Conservation (phyloP, 1,284 basidiomycete genomes). For the Retiboletus fuscus region DNA sequence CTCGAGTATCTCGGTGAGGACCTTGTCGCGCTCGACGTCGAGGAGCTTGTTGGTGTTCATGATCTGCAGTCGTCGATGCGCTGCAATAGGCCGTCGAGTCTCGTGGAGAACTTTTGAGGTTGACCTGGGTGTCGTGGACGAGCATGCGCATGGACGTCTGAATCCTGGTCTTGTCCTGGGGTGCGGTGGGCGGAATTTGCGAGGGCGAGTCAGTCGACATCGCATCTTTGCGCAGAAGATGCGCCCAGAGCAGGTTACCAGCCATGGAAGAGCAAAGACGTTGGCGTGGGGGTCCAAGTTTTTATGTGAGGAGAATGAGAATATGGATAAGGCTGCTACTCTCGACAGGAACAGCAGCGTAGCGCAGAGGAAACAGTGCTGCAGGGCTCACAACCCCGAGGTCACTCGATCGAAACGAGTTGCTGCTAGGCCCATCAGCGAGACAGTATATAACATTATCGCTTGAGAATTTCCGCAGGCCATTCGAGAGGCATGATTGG, state of each 20-base stretch:
- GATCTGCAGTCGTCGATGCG: constrained; percentile 57
- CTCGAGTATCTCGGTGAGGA: constrained; percentile 59
- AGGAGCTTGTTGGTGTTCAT: constrained; percentile 58
- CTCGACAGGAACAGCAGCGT: constrained; percentile 44
- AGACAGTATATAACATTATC: too few relatives aligned
- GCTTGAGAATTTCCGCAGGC: too few relatives aligned
- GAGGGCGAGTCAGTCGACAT: constrained; percentile 30
- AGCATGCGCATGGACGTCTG: constrained; percentile 77
- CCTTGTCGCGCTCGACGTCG: constrained; percentile 58
- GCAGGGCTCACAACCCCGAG: constrained; percentile 56
- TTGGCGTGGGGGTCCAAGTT: not conserved
- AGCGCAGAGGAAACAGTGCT: constrained; percentile 56
- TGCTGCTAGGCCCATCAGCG: too few relatives aligned
- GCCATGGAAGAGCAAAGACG: constrained; percentile 23
- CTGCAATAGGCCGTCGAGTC: constrained; percentile 58
- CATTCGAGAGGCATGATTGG: too few relatives aligned
- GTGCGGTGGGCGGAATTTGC: constrained; percentile 55
- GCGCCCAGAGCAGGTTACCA: constrained; percentile 59
- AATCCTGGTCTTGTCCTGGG: constrained; percentile 69
- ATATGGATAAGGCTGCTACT: rapidly evolving
- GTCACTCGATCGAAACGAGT: constrained; percentile 56
- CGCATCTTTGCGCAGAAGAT: constrained; percentile 58
- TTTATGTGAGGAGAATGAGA: not conserved
- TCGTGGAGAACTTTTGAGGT: constrained; percentile 68
- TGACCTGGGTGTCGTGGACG: constrained; percentile 73